Base-by-base conservation (phyloP, 208 protist species). In the Trypanosoma melophagium region DNA sequence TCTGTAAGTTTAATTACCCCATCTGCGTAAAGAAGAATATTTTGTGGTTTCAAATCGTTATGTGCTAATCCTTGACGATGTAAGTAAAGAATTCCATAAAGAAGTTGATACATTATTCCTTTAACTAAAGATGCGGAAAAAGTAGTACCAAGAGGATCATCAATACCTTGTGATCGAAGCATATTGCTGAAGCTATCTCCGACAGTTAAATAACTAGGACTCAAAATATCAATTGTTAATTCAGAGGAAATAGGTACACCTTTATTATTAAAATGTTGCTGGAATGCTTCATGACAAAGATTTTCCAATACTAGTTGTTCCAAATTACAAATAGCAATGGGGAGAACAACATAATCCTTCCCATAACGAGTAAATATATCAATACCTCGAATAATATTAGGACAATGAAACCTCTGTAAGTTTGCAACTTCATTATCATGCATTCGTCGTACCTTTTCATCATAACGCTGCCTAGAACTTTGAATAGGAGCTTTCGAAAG, bases 31-130 rank as follows among this genome's bases (percentile, higher is more conserved):
- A 95, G 61, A 19, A 95, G 71, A 38, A 95, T 62, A 63, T 95
- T 95, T n/a, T 85, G 78, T 16, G 79, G 79, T 68, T 95, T 95
- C 49, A 95, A 71, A 69, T 95, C 90, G 72, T 93, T 92, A 74
- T 95, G 90, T 12, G 90, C 86, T 8, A 91, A 53, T 28, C 69
- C 57, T 59, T 95, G 90, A 50, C 74, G 66, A 55, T 95, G 90
- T n/a, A 95, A 65, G 69, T 95, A 93, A 25, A 62, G 60, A 35
- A 95, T 77, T 9, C 86, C 90, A 16, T 74, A 54, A 28, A 93
- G 53, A 13, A 95, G 53, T 64, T 95, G 90, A 55, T 82, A 90
- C 52, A 95, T 69, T 52, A 92, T 81, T 24, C 83, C 81, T 51
- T 84, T 86, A 16, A 93, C 73, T 13, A 95, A 73, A 35, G 69